Base-by-base conservation (phyloP, 352 stramenopile genomes). In the Globisporangium irregulare region DNA sequence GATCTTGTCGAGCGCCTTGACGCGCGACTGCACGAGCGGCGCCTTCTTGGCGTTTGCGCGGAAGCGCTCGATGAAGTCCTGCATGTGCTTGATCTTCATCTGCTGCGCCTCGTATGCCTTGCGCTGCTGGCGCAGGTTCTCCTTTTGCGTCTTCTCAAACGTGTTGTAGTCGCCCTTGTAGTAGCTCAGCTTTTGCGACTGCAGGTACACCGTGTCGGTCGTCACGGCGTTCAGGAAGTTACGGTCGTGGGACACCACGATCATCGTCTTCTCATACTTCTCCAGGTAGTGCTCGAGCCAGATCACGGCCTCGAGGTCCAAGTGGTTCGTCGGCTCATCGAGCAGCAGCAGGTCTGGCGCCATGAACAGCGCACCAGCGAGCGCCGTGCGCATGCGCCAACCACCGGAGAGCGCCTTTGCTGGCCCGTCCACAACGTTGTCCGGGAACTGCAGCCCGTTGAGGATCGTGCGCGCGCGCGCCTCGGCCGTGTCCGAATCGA, bases 61-160 rank as follows among this genome's bases (percentile, higher is more conserved):
- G 80, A 99, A 99, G 70, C 97, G 97, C 72, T 98, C 90, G 68
- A 99, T 98, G 66, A 99, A 99, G 69, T 99, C 94, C 85, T 98
- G 97, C 94, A 99, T 98, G 80, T 99, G 96, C 66, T 86, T 77
- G 56, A 94, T 92, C 78, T 94, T 94, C 78, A 94, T 89, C 73
- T 94, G 86, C 72, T 95, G 86, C 20, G 86, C 86, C 38, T 95
- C 86, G 73, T 93, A 95, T 38, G 84, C 84, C 78, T 94, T 95
- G 77, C 95, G 93, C 66, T 97, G 87, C 72, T 98, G 97, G 57
- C 96, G 95, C 51, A 97, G 62, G 63, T 97, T 94, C 75, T 99
- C 96, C 62, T 97, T 91, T 68, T 91, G 79, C 55, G 93, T 97
- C 71, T 91, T 91, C 60, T 98, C 94, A 70, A 98, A 99, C 50